Percentiles rank a stretch among this genome's conserved stretches.
These are phyloP conservation scores for Geranium brycei DNA, from an alignment of 345 rosid species.

Conservation along the genomic window DNA sequence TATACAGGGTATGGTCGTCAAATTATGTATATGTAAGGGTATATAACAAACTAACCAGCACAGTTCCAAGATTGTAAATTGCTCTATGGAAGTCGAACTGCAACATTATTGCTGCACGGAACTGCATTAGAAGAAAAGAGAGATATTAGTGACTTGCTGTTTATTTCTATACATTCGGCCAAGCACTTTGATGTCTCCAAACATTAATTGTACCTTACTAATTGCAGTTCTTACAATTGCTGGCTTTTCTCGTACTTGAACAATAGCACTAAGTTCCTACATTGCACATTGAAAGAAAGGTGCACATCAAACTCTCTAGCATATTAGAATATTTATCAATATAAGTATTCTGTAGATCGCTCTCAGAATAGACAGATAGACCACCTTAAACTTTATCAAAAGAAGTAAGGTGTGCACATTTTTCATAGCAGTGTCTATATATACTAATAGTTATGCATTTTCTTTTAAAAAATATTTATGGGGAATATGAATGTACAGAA, in stretches of 20 bases:
- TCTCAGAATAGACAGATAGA: too few species aligned
- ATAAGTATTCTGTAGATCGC: too few species aligned
- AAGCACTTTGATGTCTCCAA: slow-evolving; percentile 10
- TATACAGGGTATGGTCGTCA: not conserved
- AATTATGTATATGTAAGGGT: not conserved
- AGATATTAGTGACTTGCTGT: not conserved
- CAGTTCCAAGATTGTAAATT: slow-evolving; percentile 97
- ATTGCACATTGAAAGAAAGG: slow-evolving; percentile 11
- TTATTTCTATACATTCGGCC: not conserved
- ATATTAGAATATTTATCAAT: too few species aligned
- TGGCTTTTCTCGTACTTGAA: slow-evolving; percentile 86
- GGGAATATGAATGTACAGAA: not conserved
- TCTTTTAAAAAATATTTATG: not conserved
- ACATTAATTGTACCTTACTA: slow-evolving; percentile 60
- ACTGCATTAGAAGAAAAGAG: slow-evolving; percentile 37
- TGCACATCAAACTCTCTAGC: not conserved
- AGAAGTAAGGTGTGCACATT: too few species aligned
- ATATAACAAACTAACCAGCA: slow-evolving; percentile 45
- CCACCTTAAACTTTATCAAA: too few species aligned
- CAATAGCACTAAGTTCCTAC: slow-evolving; percentile 96
- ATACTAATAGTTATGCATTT: not conserved
- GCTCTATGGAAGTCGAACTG: slow-evolving; percentile 97
- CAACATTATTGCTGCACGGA: slow-evolving; percentile 85
- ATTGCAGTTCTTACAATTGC: slow-evolving; percentile 83
- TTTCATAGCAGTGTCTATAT: not conserved